Percentiles rank a stretch among this genome's conserved stretches.
Conservation (phyloP, 2,329 filamentous ascomycete species). For the Aspergillus cejpii region DNA sequence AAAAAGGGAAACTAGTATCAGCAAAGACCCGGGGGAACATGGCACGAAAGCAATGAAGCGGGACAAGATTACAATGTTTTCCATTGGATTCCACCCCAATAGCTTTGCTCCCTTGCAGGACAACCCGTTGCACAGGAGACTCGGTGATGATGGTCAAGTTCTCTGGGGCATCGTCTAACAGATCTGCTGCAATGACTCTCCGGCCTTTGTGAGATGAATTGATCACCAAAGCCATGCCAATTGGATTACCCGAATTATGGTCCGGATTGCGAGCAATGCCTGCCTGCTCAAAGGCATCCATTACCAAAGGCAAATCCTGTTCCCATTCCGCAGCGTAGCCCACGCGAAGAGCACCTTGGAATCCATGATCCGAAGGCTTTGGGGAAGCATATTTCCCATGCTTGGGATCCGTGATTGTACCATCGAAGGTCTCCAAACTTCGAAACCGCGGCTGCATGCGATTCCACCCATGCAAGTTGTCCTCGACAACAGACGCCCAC, state of each 20-base stretch:
- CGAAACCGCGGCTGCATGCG: slow-evolving; percentile 48
- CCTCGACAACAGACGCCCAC: slow-evolving; percentile 52
- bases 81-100: slow-evolving; percentile 43
- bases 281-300: slow-evolving; percentile 46
- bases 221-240: slow-evolving; percentile 50
- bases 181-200: slow-evolving; percentile 48
- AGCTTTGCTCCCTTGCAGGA: slow-evolving; percentile 44
- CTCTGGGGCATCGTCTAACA: slow-evolving; percentile 40
- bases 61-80: slow-evolving; percentile 31
- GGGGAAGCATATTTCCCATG: slow-evolving; percentile 46
- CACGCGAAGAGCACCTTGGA: slow-evolving; percentile 44
- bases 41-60: neutral
- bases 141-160: slow-evolving; percentile 51
- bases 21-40: neutral
- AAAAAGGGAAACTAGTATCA: neutral
- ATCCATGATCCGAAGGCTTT: slow-evolving; percentile 44
- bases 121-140: slow-evolving; percentile 44
- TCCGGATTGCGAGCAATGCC: slow-evolving; percentile 49
- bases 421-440: slow-evolving; percentile 50
- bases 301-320: slow-evolving; percentile 40
- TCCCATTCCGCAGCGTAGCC: slow-evolving; percentile 48
- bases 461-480: slow-evolving; percentile 52
- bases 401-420: slow-evolving; percentile 32
- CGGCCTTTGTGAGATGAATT: slow-evolving; percentile 46
- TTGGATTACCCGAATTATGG: slow-evolving; percentile 53